phyloP scores from a whole-genome alignment of 1,139 yeast species.

The Scheffersomyces lignicola region DNA sequence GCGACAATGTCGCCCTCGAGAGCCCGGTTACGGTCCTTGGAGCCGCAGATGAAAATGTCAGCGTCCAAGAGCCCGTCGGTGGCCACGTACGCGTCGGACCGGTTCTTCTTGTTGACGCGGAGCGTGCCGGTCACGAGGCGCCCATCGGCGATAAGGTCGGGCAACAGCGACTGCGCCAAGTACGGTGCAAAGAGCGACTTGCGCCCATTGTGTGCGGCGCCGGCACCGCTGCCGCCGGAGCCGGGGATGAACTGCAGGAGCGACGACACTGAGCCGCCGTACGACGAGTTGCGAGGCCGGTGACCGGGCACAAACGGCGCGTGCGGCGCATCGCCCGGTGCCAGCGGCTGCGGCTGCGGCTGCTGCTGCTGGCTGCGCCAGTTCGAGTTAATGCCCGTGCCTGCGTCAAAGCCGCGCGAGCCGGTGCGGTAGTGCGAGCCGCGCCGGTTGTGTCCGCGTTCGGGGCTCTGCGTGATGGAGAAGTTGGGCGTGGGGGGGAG shows the following conservation, averaged over 20 bases:
- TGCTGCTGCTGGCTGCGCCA: constrained; percentile 56
- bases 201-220: constrained; percentile 40
- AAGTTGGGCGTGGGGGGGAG: constrained; percentile 52
- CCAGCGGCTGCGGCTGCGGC: constrained; percentile 12
- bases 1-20: constrained; percentile 96
- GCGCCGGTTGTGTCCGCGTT: constrained; percentile 41
- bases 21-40: constrained; percentile 98
- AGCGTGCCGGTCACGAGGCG: constrained; percentile 88
- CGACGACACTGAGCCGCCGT: constrained; percentile 62
- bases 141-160: constrained; percentile 87
- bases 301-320: constrained; percentile 75
- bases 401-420: constrained; percentile 57
- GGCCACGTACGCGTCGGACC: constrained; percentile 96
- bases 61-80: constrained; percentile 95
- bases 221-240: constrained; percentile 18
- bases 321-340: constrained; percentile 49
- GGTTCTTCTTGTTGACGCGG: constrained; percentile 90
- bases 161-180: constrained; percentile 88
- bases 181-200: constrained; percentile 95
- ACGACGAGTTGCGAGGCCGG: constrained; percentile 65
- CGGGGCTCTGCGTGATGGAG: constrained; percentile 41
- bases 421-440: constrained; percentile 57
- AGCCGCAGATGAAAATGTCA: constrained; percentile 95
- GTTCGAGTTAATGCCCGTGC: constrained; percentile 53
- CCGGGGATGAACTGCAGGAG: constrained; percentile 40